Evolutionary conservation across 805 yeast species (phyloP).

Genomic region (Torulaspora indica): DNA sequence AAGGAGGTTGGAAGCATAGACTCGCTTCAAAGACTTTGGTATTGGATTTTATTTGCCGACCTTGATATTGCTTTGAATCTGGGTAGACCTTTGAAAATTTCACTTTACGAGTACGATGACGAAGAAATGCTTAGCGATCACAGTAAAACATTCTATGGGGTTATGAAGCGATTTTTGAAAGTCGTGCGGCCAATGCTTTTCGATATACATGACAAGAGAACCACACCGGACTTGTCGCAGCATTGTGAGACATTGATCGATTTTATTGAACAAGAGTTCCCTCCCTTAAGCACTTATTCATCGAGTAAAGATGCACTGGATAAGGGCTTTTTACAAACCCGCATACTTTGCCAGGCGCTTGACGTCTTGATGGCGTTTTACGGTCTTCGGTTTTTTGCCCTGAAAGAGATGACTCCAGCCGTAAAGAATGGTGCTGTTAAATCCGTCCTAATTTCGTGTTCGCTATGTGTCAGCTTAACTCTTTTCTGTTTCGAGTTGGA

Average conservation of each 20-base stretch:
- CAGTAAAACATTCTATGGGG: conserved; percentile 11
- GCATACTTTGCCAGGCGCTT: conserved; percentile 10
- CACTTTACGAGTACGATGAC: conserved; percentile 6
- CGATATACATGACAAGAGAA: conserved; percentile 10
- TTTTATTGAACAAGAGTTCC: conserved; percentile 13
- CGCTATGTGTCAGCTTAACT: conserved; percentile 15
- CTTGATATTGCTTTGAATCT: conserved; percentile 23
- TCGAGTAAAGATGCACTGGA: neutral
- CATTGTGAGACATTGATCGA: conserved; percentile 8
- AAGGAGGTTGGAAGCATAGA: conserved; percentile 20
- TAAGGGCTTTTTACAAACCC: conserved; percentile 3
- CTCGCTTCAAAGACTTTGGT: conserved; percentile 28
- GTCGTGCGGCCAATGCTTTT: conserved; percentile 20
- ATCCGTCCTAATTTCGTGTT: conserved; percentile 16
- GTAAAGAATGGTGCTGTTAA: conserved; percentile 13
- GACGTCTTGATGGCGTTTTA: conserved; percentile 9
- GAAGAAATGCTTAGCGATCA: conserved; percentile 5
- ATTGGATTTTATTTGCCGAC: conserved; percentile 29
- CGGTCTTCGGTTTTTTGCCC: conserved; percentile 6
- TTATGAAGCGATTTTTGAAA: conserved; percentile 16
- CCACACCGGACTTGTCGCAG: conserved; percentile 13
- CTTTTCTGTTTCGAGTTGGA: conserved; percentile 20
- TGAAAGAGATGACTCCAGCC: conserved; percentile 7
- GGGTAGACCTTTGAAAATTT: conserved; percentile 25
- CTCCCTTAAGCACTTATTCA: conserved; percentile 12